Base-by-base conservation (phyloP, 2,329 filamentous ascomycete genomes). In the Emericellopsis atlantica region DNA sequence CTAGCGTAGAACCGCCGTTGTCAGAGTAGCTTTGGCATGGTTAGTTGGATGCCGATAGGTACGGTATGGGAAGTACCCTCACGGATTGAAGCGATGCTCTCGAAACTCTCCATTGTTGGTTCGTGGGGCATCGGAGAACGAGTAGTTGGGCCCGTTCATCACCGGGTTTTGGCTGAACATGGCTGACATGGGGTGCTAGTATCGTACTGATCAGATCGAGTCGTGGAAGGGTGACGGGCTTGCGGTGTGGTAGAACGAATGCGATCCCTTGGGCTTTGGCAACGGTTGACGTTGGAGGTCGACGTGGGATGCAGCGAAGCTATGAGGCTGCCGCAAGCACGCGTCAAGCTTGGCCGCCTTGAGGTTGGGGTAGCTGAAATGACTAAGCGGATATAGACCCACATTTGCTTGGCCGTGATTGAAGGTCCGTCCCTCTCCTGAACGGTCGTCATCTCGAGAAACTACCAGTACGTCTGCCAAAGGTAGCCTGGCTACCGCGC, bases 1-100 rank as follows among this genome's bases (percentile, higher is more conserved):
- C 92, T 43, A 98, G 78, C 41, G 92, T 96, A 45, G 88, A 94
- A 52, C 92, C 92, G 52, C 92, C 92, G 61, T 98, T 98, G 70
- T 98, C 90, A 50, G 92, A 93, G 67, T 98, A 98, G 53, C 85
- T 92, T 51, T 23, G 21, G 6, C 21, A 15, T 6, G 18, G 9
- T 24, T 24, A 11, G 21, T n/a, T 9, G 14, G 5, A 26, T 6
- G 23, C 36, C 3, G 12, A 8, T n/a, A 39, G 4, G 33, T 6
- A 8, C 8, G n/a, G 33, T 3, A 35, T 5, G 9, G 33, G 26
- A 29, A 29, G 8, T 35, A 6, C 34, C 39, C 84, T 56, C 76
- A 95, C 89, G 90, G 89, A 66, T 95, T 89, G 69, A 95, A 95
- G 53, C 80, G 78, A 66, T 93, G 89, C 69, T 92, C 67, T 52